A percentile compares a stretch with the other conserved stretches of the same genome.
phyloP scores from a whole-genome alignment of 208 protist species.

The Leishmania lainsoni region DNA sequence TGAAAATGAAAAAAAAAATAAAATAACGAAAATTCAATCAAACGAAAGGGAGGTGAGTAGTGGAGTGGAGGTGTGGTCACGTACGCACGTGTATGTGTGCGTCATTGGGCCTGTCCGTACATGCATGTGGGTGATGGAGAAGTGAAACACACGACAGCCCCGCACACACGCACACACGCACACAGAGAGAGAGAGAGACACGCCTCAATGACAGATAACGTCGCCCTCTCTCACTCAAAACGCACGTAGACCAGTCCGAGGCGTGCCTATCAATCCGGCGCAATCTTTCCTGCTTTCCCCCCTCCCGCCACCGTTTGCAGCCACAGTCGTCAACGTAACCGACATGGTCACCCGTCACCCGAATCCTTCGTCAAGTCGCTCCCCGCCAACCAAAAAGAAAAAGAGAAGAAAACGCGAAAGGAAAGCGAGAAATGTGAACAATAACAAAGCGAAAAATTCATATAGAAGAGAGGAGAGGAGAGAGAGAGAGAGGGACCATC shows the following conservation, averaged over 20 bases:
- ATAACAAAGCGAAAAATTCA: neutral
- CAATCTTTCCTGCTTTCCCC: neutral
- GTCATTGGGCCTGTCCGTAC: neutral
- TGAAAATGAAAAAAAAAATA: too few species aligned
- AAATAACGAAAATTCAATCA: too few species aligned
- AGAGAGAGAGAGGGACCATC: neutral
- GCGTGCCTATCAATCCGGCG: neutral
- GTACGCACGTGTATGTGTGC: neutral
- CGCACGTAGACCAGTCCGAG: neutral
- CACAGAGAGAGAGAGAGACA: neutral
- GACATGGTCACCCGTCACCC: neutral
- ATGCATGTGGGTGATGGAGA: neutral
- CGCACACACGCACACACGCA: neutral
- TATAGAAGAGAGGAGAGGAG: neutral
- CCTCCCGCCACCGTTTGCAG: neutral
- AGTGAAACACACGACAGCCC: neutral
- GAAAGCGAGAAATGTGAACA: constrained; percentile 2
- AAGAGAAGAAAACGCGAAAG: neutral
- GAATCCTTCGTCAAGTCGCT: neutral
- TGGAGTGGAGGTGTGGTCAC: neutral
- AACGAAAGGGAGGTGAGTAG: too few species aligned
- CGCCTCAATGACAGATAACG: neutral
- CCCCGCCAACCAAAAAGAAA: neutral
- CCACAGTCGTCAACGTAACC: neutral
- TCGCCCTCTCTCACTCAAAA: neutral